A percentile compares a stretch with the other conserved stretches of the same genome.
These are phyloP conservation scores for Plasmodium blacklocki DNA, from an alignment of 169 alveolate genomes.

Conservation along the genomic window DNA sequence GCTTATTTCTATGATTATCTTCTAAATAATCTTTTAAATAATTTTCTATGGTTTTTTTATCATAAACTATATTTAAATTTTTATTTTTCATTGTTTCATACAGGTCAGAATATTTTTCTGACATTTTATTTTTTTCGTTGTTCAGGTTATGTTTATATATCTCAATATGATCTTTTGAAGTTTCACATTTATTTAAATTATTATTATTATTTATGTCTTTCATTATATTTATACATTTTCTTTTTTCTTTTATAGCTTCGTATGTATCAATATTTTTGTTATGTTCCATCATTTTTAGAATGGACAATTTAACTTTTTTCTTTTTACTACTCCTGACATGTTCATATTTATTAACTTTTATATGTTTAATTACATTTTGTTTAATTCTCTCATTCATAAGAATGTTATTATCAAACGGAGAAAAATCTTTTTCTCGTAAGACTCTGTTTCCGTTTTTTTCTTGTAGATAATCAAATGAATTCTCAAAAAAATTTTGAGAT, in stretches of 20 bases:
- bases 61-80: background rate
- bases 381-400: conserved; percentile 64
- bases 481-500: background rate
- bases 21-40: conserved; percentile 15
- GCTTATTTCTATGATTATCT: background rate
- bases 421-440: conserved; percentile 13
- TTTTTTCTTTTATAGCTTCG: conserved; percentile 36
- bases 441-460: conserved; percentile 31
- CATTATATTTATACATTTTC: background rate
- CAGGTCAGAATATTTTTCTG: background rate
- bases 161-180: background rate
- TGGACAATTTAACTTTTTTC: conserved; percentile 32
- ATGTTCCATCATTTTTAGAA: conserved; percentile 40
- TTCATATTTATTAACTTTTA: conserved; percentile 44
- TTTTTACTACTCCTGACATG: conserved; percentile 65
- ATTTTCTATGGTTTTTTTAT: conserved; percentile 6
- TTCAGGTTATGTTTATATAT: no score
- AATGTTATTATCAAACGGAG: conserved; percentile 66
- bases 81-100: background rate
- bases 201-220: background rate
- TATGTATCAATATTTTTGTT: conserved; percentile 45
- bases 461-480: conserved; percentile 38
- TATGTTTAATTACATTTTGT: conserved; percentile 41
- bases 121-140: background rate
- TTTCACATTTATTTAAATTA: background rate